Evolutionary conservation across 768 basidiomycete genomes (phyloP).

Genomic region (Harrya chromipes): DNA sequence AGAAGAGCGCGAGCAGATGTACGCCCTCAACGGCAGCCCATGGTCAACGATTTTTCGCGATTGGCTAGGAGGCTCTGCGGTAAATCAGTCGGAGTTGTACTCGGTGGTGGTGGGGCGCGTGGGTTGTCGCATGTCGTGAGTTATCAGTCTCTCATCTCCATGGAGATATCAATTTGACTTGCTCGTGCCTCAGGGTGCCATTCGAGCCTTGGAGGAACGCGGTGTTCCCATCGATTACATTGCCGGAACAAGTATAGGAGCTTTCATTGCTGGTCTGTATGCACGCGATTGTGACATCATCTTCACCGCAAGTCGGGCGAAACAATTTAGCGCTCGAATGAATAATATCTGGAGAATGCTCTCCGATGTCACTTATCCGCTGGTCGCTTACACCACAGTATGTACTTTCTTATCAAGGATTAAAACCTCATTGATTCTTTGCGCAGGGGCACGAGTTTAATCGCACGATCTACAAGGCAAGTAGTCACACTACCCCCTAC

Average conservation of each 20-base stretch:
- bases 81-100: slow-evolving; percentile 87
- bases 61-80: slow-evolving; percentile 90
- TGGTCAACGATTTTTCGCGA: slow-evolving; percentile 89
- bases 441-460: slow-evolving; percentile 90
- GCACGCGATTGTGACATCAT: slow-evolving; percentile 92
- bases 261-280: slow-evolving; percentile 91
- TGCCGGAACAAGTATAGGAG: slow-evolving; percentile 91
- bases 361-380: slow-evolving; percentile 83
- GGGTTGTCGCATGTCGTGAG: slow-evolving; percentile 71
- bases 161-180: slow-evolving; percentile 6
- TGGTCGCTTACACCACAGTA: slow-evolving; percentile 75
- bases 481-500: background rate
- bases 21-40: slow-evolving; percentile 72
- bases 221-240: slow-evolving; percentile 94
- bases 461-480: slow-evolving; percentile 87
- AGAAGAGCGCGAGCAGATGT: slow-evolving; percentile 59
- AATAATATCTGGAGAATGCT: slow-evolving; percentile 91
- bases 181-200: slow-evolving; percentile 62
- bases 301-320: slow-evolving; percentile 78
- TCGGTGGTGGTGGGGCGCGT: slow-evolving; percentile 97
- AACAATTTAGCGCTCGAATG: slow-evolving; percentile 91
- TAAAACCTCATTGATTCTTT: slow-evolving; percentile 4
- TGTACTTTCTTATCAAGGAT: slow-evolving; percentile 11
- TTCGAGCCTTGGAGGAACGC: slow-evolving; percentile 88
- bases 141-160: slow-evolving; percentile 20